Base-by-base conservation (phyloP, 305 asterid genomes). In the Fraxinus dipetala region DNA sequence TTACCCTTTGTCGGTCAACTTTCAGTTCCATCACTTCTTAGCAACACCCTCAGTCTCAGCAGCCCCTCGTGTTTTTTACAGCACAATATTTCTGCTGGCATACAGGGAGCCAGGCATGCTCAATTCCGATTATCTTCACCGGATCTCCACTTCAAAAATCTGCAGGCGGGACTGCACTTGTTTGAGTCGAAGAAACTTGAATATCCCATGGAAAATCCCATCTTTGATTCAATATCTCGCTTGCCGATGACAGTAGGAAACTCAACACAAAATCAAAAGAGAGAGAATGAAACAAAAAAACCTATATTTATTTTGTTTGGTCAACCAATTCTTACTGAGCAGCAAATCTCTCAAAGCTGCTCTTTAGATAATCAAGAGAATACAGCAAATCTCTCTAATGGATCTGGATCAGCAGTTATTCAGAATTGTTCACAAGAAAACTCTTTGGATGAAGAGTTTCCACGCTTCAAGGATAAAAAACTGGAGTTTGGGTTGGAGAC, bases 41-140 rank as follows among this genome's bases (percentile, higher is more conserved):
- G 48, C 76, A 90, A 90, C 84, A 95, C 93, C 80, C 85, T 87
- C 83, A 90, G 92, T 82, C 97, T 93, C 79, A 90, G 90, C 91
- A 92, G 95, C 88, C 93, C 93, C 73, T 85, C 91, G 87, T 93
- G 92, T 84, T 89, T 89, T 90, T 78, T 89, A 78, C 88, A 87
- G 8, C 95, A 91, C 89, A 86, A 81, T 88, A 81, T 90, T 28
- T 83, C 93, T 85, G 87, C 97, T 84, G 95, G 99, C 88, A 81
- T 93, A 90, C 99, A 95, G 99, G 99, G 99, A 94, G 93, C 99
- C 98, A 95, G 99, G 99, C 99, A 95, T 87, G 85, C 91, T 83
- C 93, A 86, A 24, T 85, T 85, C 35, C 88, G 88, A 79, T 74
- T 82, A 59, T 81, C 90, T 6, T 83, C 91, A 10, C 79, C 90